phyloP scores from a whole-genome alignment of 495 filamentous ascomycete genomes.

The Neurospora sp. region DNA sequence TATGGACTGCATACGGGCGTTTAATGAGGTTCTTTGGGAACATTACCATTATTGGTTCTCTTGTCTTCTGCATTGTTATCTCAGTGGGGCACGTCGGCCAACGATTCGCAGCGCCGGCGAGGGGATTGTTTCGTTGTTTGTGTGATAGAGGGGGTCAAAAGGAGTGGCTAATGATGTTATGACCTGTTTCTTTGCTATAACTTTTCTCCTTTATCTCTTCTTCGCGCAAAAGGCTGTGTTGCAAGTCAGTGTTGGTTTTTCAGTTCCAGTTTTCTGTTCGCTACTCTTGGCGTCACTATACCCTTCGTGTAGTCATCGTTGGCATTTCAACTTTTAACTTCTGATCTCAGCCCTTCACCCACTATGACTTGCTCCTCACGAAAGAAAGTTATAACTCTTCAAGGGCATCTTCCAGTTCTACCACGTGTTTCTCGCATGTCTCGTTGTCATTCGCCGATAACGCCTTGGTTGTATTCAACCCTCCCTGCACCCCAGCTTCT shows the following conservation, averaged over 20 bases:
- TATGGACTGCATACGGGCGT: not conserved
- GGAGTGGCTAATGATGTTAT: not conserved
- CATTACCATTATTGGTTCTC: not conserved
- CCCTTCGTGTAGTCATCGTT: not conserved
- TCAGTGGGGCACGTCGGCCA: not conserved
- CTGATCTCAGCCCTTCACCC: not conserved
- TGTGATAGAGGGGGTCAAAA: not conserved
- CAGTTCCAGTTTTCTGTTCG: not conserved
- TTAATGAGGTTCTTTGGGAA: not conserved
- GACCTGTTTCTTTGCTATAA: not conserved
- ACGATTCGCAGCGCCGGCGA: not conserved
- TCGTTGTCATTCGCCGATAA: not conserved
- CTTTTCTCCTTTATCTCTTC: not conserved
- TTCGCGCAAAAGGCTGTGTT: not conserved
- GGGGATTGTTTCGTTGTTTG: not conserved
- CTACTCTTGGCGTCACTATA: not conserved
- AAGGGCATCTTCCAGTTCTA: not conserved
- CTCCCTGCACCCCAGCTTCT: not conserved
- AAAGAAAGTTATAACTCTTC: not conserved
- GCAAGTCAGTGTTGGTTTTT: not conserved
- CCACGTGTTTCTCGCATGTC: not conserved
- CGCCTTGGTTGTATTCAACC: not conserved
- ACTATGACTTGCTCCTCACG: not conserved
- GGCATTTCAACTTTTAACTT: not conserved
- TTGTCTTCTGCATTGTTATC: not conserved